phyloP scores from a whole-genome alignment of 768 basidiomycete genomes.

The Multifurca ochricompacta region DNA sequence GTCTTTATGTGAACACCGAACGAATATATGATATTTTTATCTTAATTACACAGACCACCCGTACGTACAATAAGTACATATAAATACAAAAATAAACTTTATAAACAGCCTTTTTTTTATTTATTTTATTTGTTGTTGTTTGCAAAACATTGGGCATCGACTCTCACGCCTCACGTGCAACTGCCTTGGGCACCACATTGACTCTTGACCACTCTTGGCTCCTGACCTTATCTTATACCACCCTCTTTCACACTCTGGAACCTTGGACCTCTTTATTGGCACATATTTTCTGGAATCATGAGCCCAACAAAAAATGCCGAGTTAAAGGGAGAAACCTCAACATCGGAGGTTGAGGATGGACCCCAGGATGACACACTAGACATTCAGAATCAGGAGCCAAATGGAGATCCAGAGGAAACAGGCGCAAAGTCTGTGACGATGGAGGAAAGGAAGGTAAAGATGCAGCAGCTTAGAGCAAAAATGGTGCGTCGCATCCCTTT shows the following conservation, averaged over 20 bases:
- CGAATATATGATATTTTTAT: too few relatives aligned
- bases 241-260: neutral
- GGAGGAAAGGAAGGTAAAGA: slow-evolving; percentile 19
- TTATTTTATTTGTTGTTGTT: neutral
- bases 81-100: neutral
- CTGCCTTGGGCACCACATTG: neutral
- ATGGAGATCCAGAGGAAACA: neutral
- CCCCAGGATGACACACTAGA: neutral
- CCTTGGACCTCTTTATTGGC: neutral
- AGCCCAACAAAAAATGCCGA: neutral
- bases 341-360: slow-evolving; percentile 5
- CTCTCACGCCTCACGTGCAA: slow-evolving; percentile 11
- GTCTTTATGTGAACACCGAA: neutral
- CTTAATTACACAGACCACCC: too few relatives aligned
- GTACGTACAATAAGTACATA: neutral
- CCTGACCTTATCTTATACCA: neutral
- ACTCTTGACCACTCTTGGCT: neutral
- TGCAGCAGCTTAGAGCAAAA: slow-evolving; percentile 17
- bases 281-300: neutral
- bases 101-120: too few relatives aligned
- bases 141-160: neutral
- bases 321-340: neutral
- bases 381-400: neutral
- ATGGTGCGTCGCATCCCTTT: neutral
- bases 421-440: slow-evolving; percentile 9